phyloP scores from a whole-genome alignment of 2,329 filamentous ascomycete species.

The Exophiala calicioides region DNA sequence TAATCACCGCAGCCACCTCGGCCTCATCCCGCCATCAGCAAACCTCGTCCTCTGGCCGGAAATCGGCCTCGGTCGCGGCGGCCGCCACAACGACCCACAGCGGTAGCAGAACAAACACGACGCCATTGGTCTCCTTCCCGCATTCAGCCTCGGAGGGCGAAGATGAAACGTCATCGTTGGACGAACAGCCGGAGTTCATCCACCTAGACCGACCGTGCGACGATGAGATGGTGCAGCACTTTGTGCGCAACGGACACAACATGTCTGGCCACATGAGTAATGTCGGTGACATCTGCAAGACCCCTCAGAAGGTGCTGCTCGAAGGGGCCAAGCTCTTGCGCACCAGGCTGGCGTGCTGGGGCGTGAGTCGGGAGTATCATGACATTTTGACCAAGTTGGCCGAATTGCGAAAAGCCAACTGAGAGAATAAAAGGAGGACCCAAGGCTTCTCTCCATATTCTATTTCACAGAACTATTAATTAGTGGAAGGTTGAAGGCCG shows the following conservation, averaged over 20 bases:
- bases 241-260: conserved; percentile 51
- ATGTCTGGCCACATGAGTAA: conserved; percentile 56
- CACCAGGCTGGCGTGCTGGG: conserved; percentile 36
- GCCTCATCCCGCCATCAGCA: background rate
- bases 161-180: conserved; percentile 16
- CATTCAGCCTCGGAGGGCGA: conserved; percentile 15
- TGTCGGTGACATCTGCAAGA: conserved; percentile 48
- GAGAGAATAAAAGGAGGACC: too few species aligned
- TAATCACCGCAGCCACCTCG: background rate
- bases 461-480: too few species aligned
- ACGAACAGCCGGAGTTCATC: conserved; percentile 42
- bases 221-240: conserved; percentile 60
- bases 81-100: too few species aligned
- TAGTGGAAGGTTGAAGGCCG: too few species aligned
- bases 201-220: conserved; percentile 58
- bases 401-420: conserved; percentile 30
- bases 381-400: conserved; percentile 38
- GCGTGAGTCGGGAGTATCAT: conserved; percentile 38
- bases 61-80: too few species aligned
- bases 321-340: conserved; percentile 29
- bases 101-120: too few species aligned
- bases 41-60: too few species aligned
- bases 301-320: conserved; percentile 26
- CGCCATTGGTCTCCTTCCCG: background rate
- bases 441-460: too few species aligned